phyloP scores from a whole-genome alignment of 2,329 filamentous ascomycete species.

The Dactylellina parvicollis region DNA sequence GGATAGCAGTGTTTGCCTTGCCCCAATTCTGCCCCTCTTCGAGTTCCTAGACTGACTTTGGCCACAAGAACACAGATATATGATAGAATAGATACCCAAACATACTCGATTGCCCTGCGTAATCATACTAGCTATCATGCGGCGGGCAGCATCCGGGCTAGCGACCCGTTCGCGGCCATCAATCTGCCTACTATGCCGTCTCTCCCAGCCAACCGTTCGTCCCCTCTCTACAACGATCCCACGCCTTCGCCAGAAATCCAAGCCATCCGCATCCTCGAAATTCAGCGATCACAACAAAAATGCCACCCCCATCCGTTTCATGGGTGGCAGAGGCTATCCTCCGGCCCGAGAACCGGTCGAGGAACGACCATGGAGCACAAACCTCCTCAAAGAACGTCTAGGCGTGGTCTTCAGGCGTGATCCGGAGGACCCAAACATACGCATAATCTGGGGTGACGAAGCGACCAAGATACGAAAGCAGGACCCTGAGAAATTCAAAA shows the following conservation, averaged over 20 bases:
- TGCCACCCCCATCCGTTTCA: neutral
- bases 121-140: conserved; percentile 1
- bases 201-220: conserved; percentile 13
- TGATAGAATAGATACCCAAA: neutral
- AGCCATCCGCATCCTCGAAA: neutral
- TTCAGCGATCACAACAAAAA: neutral
- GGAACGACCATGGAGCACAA: conserved; percentile 37
- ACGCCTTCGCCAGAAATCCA: conserved; percentile 4
- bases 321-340: neutral
- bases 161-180: conserved; percentile 31
- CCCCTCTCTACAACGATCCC: conserved; percentile 17
- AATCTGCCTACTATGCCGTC: conserved; percentile 40
- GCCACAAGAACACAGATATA: neutral
- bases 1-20: too few species aligned
- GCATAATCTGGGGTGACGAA: conserved; percentile 43
- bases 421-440: conserved; percentile 18
- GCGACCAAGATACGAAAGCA: conserved; percentile 22
- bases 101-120: neutral
- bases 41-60: too few species aligned
- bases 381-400: conserved; percentile 41
- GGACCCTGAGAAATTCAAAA: conserved; percentile 39
- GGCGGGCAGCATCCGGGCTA: conserved; percentile 35
- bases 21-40: too few species aligned
- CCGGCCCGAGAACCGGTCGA: neutral
- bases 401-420: conserved; percentile 32